Conservation (phyloP, 1,284 basidiomycete genomes). For the Cryptococcus wingfieldii region DNA sequence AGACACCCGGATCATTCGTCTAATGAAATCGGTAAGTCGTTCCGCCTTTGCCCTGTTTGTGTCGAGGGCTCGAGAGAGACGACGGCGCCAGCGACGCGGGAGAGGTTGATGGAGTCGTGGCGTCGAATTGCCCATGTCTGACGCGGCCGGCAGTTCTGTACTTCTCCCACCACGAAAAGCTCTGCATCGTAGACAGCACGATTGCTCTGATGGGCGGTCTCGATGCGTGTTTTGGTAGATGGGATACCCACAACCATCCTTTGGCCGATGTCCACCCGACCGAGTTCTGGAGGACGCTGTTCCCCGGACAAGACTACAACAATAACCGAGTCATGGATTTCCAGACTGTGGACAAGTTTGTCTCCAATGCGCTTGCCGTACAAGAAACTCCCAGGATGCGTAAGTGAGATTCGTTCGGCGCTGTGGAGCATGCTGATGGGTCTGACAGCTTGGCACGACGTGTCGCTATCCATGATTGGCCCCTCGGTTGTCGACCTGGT, state of each 20-base stretch:
- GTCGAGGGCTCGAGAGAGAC: no score
- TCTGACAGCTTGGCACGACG: slow-evolving; percentile 49
- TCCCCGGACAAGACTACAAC: slow-evolving; percentile 88
- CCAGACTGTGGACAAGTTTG: slow-evolving; percentile 71
- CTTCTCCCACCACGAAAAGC: slow-evolving; percentile 52
- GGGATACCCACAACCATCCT: slow-evolving; percentile 78
- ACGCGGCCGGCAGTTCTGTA: no score
- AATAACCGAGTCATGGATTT: slow-evolving; percentile 56
- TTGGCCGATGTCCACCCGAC: slow-evolving; percentile 86
- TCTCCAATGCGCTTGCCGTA: slow-evolving; percentile 67
- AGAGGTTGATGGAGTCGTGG: no score
- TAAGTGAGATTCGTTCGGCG: slow-evolving; percentile 16
- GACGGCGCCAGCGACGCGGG: no score
- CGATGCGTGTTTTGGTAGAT: slow-evolving; percentile 89
- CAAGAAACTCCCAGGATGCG: slow-evolving; percentile 61
- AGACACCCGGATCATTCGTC: slow-evolving; percentile 86
- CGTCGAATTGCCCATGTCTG: no score
- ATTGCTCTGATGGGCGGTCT: slow-evolving; percentile 65
- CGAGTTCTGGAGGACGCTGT: slow-evolving; percentile 72
- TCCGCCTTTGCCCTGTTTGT: no score
- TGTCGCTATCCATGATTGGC: slow-evolving; percentile 71
- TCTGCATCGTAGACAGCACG: slow-evolving; percentile 73
- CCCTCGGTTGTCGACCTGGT: slow-evolving; percentile 79
- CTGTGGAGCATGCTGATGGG: slow-evolving; percentile 2
- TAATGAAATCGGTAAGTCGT: slow-evolving; percentile 46